Conservation (phyloP, 2,329 filamentous ascomycete genomes). For the Pyrenochaeta sp. region DNA sequence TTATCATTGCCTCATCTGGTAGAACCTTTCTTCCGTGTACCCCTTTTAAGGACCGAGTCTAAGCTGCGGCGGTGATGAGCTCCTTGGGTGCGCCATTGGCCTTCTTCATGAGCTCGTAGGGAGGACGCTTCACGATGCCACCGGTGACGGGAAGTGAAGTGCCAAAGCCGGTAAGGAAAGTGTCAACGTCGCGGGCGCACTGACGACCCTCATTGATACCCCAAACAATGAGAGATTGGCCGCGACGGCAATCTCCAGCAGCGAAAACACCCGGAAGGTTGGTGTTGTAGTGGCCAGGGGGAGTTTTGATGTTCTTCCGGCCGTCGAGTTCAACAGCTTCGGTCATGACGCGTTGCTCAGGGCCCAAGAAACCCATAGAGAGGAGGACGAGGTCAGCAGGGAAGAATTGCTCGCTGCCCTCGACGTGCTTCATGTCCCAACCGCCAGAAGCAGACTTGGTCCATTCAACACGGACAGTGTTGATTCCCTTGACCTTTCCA, state of each 20-base stretch:
- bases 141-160: conserved; percentile 88
- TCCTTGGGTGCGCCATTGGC: conserved; percentile 46
- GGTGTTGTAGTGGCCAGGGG: conserved; percentile 85
- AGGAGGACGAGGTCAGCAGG: conserved; percentile 91
- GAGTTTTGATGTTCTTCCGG: conserved; percentile 95
- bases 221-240: conserved; percentile 96
- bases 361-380: conserved; percentile 97
- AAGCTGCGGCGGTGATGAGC: conserved; percentile 49
- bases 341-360: conserved; percentile 85
- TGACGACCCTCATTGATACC: conserved; percentile 97
- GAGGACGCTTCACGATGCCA: conserved; percentile 87
- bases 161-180: conserved; percentile 78
- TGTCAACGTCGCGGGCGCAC: conserved; percentile 88
- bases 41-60: conserved; percentile 15
- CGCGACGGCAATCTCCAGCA: conserved; percentile 92
- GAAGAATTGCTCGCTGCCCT: conserved; percentile 94
- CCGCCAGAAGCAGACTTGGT: conserved; percentile 86
- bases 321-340: conserved; percentile 90
- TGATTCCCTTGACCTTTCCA: conserved; percentile 93
- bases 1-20: conserved; percentile 4
- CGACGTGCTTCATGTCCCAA: conserved; percentile 98
- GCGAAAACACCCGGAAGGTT: conserved; percentile 90
- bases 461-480: conserved; percentile 95
- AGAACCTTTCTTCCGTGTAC: conserved; percentile 7
- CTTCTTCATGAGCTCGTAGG: conserved; percentile 69